These are phyloP conservation scores for Puya raimondii DNA, from an alignment of 176 grass and related monocot genomes.

Conservation along the genomic window DNA sequence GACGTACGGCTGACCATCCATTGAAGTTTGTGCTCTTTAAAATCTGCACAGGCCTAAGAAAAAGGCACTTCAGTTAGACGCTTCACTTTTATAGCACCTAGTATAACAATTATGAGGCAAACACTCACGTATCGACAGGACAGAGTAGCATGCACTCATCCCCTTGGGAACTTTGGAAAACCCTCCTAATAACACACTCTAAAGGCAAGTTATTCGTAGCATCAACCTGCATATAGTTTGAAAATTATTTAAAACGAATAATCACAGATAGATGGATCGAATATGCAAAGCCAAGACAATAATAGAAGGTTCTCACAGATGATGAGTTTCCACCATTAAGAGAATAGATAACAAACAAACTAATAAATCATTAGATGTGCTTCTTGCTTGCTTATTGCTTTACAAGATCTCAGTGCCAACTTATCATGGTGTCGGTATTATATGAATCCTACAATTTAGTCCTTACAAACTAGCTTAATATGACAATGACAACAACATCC, in stretches of 20 bases:
- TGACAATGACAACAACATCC: too few relatives aligned
- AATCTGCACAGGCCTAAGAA: conserved; percentile 76
- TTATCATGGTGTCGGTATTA: too few relatives aligned
- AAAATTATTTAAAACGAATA: not conserved
- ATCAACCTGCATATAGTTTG: conserved; percentile 48
- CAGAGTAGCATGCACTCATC: conserved; percentile 89
- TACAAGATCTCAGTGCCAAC: too few relatives aligned
- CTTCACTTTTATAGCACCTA: not conserved
- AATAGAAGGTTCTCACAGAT: not conserved
- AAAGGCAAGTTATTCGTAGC: conserved; percentile 58
- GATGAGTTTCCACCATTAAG: not conserved
- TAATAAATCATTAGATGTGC: not conserved
- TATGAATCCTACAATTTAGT: too few relatives aligned
- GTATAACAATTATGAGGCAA: not conserved
- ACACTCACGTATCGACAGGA: conserved; percentile 75
- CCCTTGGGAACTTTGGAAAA: conserved; percentile 61
- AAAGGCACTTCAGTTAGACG: not conserved
- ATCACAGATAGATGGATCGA: not conserved
- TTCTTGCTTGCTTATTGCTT: too few relatives aligned
- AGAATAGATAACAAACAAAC: not conserved
- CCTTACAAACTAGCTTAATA: too few relatives aligned
- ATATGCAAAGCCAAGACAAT: not conserved
- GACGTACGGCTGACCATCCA: conserved; percentile 70
- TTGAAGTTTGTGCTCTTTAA: conserved; percentile 91
- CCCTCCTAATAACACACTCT: conserved; percentile 80